These are phyloP conservation scores for Solanum rostratum DNA, from an alignment of 257 asterid species.

Conservation along the genomic window DNA sequence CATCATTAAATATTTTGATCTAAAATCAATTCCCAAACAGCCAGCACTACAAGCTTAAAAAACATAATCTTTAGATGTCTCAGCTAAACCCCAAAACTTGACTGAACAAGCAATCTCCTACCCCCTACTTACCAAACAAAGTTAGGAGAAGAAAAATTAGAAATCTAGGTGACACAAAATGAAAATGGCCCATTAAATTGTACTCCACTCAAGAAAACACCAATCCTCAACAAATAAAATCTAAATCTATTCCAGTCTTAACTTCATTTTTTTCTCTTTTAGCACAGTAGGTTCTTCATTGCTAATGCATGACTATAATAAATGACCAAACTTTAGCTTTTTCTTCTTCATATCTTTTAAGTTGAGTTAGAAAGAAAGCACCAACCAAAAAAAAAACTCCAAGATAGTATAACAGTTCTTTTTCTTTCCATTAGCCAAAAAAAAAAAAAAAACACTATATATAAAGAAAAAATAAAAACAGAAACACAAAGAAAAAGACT, in stretches of 20 bases:
- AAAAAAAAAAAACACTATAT: neutral
- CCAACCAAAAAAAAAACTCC: neutral
- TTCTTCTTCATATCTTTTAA: constrained; percentile 11
- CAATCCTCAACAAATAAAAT: neutral
- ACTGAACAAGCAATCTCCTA: neutral
- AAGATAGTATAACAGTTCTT: constrained; percentile 11
- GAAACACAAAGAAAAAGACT: constrained; percentile 1
- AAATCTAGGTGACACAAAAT: neutral
- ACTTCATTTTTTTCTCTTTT: neutral
- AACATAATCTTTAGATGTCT: neutral
- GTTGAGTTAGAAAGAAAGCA: neutral
- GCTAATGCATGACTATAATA: constrained; percentile 8
- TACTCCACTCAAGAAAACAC: neutral
- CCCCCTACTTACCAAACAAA: neutral
- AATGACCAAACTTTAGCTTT: constrained; percentile 12
- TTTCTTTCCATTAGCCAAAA: constrained; percentile 13
- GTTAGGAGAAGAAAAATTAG: neutral
- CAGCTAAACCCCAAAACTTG: neutral
- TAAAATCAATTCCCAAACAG: neutral
- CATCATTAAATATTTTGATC: neutral
- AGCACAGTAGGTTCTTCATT: constrained; percentile 6
- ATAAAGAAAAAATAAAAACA: neutral
- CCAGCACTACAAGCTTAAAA: neutral
- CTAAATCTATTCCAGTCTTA: neutral
- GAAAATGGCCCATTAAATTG: neutral